Conservation (phyloP, 441 rosid genomes). For the Erysimum cheiri region DNA sequence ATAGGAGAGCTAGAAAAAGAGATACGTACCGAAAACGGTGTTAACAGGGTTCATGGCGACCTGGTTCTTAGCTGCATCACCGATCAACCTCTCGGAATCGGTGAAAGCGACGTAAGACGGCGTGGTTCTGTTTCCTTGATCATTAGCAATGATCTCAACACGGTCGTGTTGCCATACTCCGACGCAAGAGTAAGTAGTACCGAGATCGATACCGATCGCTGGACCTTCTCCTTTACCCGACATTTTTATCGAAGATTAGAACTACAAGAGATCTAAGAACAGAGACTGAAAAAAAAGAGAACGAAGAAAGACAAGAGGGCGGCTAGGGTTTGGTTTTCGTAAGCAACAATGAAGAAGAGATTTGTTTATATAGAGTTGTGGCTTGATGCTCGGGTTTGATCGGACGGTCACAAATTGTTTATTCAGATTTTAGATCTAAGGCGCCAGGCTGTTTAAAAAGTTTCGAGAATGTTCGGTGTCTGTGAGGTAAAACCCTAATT, state of each 20-base stretch:
- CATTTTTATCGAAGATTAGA: conserved; percentile 38
- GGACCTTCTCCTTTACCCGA: conserved; percentile 71
- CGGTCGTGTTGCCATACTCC: conserved; percentile 71
- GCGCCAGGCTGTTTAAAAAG: conserved; percentile 35
- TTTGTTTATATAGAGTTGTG: conserved; percentile 41
- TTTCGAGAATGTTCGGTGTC: conserved; percentile 37
- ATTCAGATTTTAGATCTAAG: conserved; percentile 29
- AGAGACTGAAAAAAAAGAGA: no score
- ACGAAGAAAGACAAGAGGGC: neutral
- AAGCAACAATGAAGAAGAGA: neutral
- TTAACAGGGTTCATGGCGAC: conserved; percentile 66
- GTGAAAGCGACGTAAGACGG: conserved; percentile 64
- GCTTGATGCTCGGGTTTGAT: conserved; percentile 8
- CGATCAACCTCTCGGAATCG: conserved; percentile 57
- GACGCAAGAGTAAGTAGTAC: conserved; percentile 62
- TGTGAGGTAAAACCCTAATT: conserved; percentile 23
- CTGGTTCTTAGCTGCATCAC: conserved; percentile 70
- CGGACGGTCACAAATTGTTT: conserved; percentile 35
- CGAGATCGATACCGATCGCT: conserved; percentile 64
- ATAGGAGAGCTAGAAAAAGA: neutral
- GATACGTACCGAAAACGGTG: conserved; percentile 58
- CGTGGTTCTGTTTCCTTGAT: conserved; percentile 64
- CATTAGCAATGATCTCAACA: conserved; percentile 65
- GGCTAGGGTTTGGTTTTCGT: conserved; percentile 46
- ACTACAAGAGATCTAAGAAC: conserved; percentile 26